These are phyloP conservation scores for Dorcoceras hygrometricum DNA, from an alignment of 257 asterid species.

Conservation along the genomic window DNA sequence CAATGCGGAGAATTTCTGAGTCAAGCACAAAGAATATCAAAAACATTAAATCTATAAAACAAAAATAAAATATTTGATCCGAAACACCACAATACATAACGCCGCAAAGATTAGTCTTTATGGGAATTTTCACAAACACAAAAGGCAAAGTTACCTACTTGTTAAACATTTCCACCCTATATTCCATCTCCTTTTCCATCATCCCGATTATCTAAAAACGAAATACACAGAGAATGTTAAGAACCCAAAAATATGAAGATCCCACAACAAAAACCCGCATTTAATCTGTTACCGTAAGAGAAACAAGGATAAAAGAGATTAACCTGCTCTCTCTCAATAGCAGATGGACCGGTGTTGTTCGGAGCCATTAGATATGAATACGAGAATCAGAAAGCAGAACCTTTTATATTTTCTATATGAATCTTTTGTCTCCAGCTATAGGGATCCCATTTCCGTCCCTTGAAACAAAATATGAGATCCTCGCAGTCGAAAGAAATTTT, in stretches of 20 bases:
- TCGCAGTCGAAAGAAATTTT: background rate
- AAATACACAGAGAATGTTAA: background rate
- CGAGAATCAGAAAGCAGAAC: background rate
- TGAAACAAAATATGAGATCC: too few species aligned
- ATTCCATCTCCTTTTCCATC: conserved; percentile 84
- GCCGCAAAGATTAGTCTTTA: conserved; percentile 4
- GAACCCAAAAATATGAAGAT: background rate
- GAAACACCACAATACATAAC: background rate
- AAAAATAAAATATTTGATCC: background rate
- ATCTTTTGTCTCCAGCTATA: too few species aligned
- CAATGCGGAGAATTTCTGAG: background rate
- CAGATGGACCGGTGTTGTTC: conserved; percentile 33
- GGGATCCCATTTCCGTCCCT: too few species aligned
- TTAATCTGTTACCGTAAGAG: background rate
- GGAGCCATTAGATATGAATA: conserved; percentile 37
- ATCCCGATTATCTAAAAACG: conserved; percentile 46
- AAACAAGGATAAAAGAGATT: background rate
- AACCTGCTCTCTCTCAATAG: conserved; percentile 62
- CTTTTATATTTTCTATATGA: too few species aligned
- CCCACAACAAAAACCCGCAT: background rate
- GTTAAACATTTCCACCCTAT: conserved; percentile 60
- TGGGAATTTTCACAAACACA: conserved; percentile 21
- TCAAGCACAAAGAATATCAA: background rate
- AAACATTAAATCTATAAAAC: background rate
- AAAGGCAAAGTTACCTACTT: conserved; percentile 30